These are phyloP conservation scores for Coemansia sp. DNA, from an alignment of 192 early-diverging fungal species.

Conservation along the genomic window DNA sequence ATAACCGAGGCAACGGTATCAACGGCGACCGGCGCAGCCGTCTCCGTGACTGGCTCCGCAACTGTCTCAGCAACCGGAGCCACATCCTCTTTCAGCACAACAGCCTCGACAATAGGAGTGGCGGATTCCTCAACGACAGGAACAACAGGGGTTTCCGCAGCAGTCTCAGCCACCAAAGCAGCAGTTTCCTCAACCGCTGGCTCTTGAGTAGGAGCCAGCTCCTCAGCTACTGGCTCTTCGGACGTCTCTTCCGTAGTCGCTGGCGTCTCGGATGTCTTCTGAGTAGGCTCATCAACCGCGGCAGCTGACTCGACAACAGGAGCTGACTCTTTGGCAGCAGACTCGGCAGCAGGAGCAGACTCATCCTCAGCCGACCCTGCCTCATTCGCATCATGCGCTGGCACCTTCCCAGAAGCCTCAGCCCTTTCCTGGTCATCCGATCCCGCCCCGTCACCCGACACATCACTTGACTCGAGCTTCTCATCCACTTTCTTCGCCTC, in stretches of 20 bases:
- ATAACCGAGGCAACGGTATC: conserved; percentile 1
- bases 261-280: not conserved
- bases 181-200: conserved; percentile 3
- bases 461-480: conserved; percentile 11
- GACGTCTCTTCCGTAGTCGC: not conserved
- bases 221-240: not conserved
- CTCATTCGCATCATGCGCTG: not conserved
- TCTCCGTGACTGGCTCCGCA: not conserved
- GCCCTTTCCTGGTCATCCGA: conserved; percentile 1
- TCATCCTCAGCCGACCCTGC: conserved; percentile 7
- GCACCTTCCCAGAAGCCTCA: not conserved
- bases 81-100: not conserved
- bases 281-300: not conserved
- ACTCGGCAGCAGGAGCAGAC: not conserved
- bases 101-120: not conserved
- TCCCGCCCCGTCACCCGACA: conserved; percentile 11
- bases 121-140: not conserved
- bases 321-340: not conserved
- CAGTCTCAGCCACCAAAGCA: not conserved
- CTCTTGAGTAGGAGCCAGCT: conserved; percentile 1
- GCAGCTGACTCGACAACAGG: not conserved
- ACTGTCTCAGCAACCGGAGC: not conserved
- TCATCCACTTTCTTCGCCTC: conserved; percentile 12
- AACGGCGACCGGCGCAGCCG: not conserved
- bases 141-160: not conserved